These are phyloP conservation scores for Albugo laibachii DNA, from an alignment of 352 stramenopile species.

Conservation along the genomic window DNA sequence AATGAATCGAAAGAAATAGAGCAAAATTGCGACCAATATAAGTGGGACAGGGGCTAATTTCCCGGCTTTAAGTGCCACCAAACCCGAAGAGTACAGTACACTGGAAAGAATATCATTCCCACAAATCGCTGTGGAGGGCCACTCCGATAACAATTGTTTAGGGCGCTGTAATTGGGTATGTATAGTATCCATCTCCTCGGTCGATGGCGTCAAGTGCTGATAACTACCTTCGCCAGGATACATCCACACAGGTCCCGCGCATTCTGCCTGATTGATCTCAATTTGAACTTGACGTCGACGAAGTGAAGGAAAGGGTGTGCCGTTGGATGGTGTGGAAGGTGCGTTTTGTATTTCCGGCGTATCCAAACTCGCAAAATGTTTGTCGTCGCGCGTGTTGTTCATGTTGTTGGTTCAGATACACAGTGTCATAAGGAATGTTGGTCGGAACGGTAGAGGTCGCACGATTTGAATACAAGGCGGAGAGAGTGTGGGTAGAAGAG, in stretches of 20 bases:
- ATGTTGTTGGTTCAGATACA: too few relatives aligned
- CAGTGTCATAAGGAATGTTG: too few relatives aligned
- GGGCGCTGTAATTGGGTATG: slow-evolving; percentile 12
- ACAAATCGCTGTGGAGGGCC: slow-evolving; percentile 61
- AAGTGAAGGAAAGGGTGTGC: background rate
- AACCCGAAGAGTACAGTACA: slow-evolving; percentile 42
- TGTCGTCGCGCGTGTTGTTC: too few relatives aligned
- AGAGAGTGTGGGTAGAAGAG: too few relatives aligned
- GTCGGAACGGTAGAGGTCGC: too few relatives aligned
- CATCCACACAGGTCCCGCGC: slow-evolving; percentile 14
- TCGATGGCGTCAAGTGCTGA: slow-evolving; percentile 16
- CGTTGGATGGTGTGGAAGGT: too few relatives aligned
- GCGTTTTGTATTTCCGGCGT: too few relatives aligned
- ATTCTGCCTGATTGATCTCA: slow-evolving; percentile 14
- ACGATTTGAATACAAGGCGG: too few relatives aligned
- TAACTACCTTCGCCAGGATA: slow-evolving; percentile 17
- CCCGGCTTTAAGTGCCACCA: slow-evolving; percentile 23
- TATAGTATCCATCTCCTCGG: slow-evolving; percentile 17
- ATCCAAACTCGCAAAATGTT: too few relatives aligned
- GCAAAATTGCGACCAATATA: slow-evolving; percentile 35
- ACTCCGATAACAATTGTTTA: slow-evolving; percentile 28
- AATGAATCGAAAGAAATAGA: slow-evolving; percentile 51
- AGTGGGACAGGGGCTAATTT: slow-evolving; percentile 67
- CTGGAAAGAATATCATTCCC: slow-evolving; percentile 82
- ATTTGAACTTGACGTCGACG: slow-evolving; percentile 27